Percentiles rank a stretch among this genome's conserved stretches.
phyloP scores from a whole-genome alignment of 2,329 filamentous ascomycete species.

The Fusarium fracticaudum region DNA sequence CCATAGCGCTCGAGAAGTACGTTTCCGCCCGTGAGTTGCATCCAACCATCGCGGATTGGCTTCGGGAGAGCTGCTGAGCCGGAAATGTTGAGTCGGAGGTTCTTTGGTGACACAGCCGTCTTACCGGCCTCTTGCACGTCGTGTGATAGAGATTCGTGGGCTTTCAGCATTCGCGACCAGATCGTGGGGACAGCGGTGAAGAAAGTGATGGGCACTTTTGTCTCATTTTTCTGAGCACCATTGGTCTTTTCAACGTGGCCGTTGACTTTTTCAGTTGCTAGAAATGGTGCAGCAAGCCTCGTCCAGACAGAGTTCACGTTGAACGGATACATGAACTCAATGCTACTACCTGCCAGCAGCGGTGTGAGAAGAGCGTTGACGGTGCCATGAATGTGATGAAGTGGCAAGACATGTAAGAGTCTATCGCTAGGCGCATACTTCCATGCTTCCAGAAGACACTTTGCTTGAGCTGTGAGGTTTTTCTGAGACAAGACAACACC shows the following conservation, averaged over 20 bases:
- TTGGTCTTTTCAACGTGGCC: conserved; percentile 33
- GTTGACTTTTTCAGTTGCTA: conserved; percentile 48
- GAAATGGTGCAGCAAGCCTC: conserved; percentile 82
- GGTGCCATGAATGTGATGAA: conserved; percentile 97
- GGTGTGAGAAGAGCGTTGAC: conserved; percentile 92
- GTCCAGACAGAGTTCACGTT: conserved; percentile 87
- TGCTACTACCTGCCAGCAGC: conserved; percentile 83
- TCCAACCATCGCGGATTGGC: conserved; percentile 86
- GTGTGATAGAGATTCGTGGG: conserved; percentile 68
- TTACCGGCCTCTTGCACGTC: conserved; percentile 73
- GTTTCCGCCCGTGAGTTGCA: conserved; percentile 79
- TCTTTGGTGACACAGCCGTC: conserved; percentile 75
- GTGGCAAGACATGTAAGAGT: conserved; percentile 87
- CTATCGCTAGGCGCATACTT: conserved; percentile 80
- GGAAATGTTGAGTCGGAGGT: conserved; percentile 90
- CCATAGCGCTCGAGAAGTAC: conserved; percentile 96
- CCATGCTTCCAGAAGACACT: conserved; percentile 86
- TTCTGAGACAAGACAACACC: conserved; percentile 87
- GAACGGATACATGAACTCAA: conserved; percentile 97
- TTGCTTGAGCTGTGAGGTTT: conserved; percentile 83
- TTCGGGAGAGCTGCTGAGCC: conserved; percentile 94
- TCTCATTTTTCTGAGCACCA: conserved; percentile 31
- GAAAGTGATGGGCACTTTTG: conserved; percentile 72
- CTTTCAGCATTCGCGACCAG: conserved; percentile 88
- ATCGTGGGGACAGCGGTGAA: conserved; percentile 97